Conservation (phyloP, 768 basidiomycete species). For the Lentinula raphanica region DNA sequence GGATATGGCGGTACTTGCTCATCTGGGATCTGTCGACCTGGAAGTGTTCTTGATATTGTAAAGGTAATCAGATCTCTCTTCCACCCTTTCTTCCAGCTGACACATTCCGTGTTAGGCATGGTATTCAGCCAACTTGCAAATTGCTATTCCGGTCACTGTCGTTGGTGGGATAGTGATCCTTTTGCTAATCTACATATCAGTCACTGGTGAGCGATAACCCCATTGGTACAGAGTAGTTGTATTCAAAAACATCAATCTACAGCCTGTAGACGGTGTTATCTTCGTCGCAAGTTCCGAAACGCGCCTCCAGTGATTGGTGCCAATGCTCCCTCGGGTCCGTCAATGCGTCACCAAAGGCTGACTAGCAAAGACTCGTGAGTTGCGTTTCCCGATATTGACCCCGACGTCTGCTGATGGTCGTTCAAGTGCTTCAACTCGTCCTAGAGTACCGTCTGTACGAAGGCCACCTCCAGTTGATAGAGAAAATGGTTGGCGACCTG, state of each 20-base stretch:
- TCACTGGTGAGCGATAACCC: conserved; percentile 31
- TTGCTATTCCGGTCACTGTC: conserved; percentile 74
- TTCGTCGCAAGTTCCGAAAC: background rate
- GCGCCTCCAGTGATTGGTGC: background rate
- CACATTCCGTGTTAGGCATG: too few species aligned
- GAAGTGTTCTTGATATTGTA: conserved; percentile 52
- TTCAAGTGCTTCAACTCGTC: background rate
- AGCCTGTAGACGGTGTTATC: conserved; percentile 1
- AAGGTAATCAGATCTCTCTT: conserved; percentile 42
- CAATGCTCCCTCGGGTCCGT: background rate
- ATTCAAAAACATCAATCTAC: background rate
- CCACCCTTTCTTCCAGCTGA: too few species aligned
- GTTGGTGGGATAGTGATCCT: conserved; percentile 61
- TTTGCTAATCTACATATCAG: conserved; percentile 47
- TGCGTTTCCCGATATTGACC: background rate
- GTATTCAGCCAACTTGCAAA: conserved; percentile 73
- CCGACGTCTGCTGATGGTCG: background rate
- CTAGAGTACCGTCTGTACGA: background rate
- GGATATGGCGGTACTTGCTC: conserved; percentile 70
- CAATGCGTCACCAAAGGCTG: conserved; percentile 3
- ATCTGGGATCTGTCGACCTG: conserved; percentile 56
- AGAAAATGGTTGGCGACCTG: background rate
- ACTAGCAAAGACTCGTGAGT: background rate
- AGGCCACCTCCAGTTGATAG: background rate
- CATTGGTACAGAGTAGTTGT: background rate